phyloP scores from a whole-genome alignment of 352 stramenopile genomes.

The Globisporangium apiculatum region DNA sequence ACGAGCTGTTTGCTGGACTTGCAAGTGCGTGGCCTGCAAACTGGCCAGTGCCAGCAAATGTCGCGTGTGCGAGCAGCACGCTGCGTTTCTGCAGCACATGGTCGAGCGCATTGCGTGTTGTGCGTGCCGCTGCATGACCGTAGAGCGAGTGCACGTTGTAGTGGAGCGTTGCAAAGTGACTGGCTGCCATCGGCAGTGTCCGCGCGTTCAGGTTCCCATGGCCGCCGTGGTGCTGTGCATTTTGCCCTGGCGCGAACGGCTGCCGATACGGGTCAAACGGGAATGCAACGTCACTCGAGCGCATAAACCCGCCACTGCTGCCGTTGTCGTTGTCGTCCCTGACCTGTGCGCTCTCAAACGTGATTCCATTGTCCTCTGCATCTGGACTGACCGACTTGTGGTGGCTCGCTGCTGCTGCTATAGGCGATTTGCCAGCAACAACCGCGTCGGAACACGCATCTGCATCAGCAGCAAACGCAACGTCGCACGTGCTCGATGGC shows the following conservation, averaged over 20 bases:
- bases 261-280: slow-evolving; percentile 81
- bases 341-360: slow-evolving; percentile 1
- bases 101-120: slow-evolving; percentile 43
- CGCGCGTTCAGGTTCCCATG: slow-evolving; percentile 73
- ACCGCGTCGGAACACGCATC: slow-evolving; percentile 21
- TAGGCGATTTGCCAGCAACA: not conserved
- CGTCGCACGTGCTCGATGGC: slow-evolving; percentile 61
- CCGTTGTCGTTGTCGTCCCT: not conserved
- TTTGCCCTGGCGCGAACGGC: slow-evolving; percentile 64
- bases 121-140: slow-evolving; percentile 49
- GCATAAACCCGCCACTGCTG: slow-evolving; percentile 35
- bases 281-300: slow-evolving; percentile 59
- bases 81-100: slow-evolving; percentile 46
- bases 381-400: too few relatives aligned
- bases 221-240: slow-evolving; percentile 17
- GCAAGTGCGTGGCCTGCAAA: slow-evolving; percentile 59
- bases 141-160: slow-evolving; percentile 88
- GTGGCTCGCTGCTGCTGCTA: too few relatives aligned
- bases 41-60: slow-evolving; percentile 53
- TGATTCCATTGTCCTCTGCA: not conserved
- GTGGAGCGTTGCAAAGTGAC: slow-evolving; percentile 64
- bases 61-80: slow-evolving; percentile 62
- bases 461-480: slow-evolving; percentile 23
- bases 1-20: slow-evolving; percentile 42
- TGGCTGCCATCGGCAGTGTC: slow-evolving; percentile 66